Conservation (phyloP, 257 asterid genomes). For the Nicotiana otophora region DNA sequence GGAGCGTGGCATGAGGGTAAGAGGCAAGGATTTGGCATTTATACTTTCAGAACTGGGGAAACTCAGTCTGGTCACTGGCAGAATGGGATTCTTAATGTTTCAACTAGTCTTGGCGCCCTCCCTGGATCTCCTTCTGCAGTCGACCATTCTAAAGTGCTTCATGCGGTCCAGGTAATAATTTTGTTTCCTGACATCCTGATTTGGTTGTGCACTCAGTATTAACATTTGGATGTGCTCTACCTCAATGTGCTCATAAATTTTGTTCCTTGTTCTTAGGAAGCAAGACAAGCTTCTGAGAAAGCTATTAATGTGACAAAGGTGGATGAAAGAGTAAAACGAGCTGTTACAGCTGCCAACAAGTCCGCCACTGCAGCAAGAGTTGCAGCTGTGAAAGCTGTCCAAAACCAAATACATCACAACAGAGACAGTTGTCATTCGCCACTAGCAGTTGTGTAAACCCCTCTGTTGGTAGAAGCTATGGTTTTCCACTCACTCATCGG, state of each 20-base stretch:
- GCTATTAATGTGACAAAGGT: conserved; percentile 24
- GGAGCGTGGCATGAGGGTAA: conserved; percentile 93
- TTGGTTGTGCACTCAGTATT: background rate
- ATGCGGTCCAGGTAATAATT: conserved; percentile 57
- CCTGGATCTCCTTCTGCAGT: conserved; percentile 21
- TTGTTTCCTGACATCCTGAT: background rate
- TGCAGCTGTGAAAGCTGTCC: conserved; percentile 48
- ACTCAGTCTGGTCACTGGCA: conserved; percentile 73
- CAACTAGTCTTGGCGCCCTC: conserved; percentile 11
- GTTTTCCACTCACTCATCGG: background rate
- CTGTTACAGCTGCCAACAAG: conserved; percentile 38
- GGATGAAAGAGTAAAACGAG: conserved; percentile 39
- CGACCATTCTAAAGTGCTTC: conserved; percentile 43
- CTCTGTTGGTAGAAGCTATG: background rate
- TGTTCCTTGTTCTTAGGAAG: conserved; percentile 30
- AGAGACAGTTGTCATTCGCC: background rate
- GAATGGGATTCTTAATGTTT: conserved; percentile 42
- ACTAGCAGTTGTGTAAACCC: conserved; percentile 11
- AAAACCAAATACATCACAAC: conserved; percentile 32
- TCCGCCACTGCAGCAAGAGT: conserved; percentile 54
- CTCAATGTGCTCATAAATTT: conserved; percentile 1
- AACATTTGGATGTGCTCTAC: background rate
- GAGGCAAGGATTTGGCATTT: conserved; percentile 68
- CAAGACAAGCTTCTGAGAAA: conserved; percentile 30
- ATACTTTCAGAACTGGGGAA: conserved; percentile 63